Percentiles rank a stretch among this genome's conserved stretches.
These are phyloP conservation scores for Elongisporangium anandrum DNA, from an alignment of 352 stramenopile species.

Conservation along the genomic window DNA sequence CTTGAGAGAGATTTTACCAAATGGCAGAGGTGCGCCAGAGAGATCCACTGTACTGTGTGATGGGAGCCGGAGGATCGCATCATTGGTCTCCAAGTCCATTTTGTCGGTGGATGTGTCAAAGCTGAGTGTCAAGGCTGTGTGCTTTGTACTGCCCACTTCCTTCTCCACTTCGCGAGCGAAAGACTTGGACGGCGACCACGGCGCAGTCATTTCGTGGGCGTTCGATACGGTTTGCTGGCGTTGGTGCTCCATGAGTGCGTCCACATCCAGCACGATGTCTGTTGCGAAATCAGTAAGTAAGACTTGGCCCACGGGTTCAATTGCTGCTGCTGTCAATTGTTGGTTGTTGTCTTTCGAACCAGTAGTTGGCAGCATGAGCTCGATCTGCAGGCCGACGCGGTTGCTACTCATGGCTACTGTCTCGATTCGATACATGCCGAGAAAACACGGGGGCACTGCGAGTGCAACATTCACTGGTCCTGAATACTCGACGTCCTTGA, in stretches of 20 bases:
- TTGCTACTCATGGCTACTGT: conserved; percentile 38
- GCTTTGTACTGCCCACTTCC: conserved; percentile 24
- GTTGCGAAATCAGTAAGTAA: conserved; percentile 48
- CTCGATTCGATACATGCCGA: conserved; percentile 48
- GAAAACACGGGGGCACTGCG: conserved; percentile 44
- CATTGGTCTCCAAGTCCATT: conserved; percentile 7
- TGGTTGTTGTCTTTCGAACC: conserved; percentile 1
- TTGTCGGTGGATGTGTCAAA: conserved; percentile 11
- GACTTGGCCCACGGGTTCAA: conserved; percentile 28
- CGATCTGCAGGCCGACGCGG: conserved; percentile 49
- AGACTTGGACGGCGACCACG: conserved; percentile 27
- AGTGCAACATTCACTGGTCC: conserved; percentile 49
- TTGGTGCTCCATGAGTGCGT: conserved; percentile 46
- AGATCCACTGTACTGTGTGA: conserved; percentile 7
- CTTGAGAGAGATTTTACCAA: conserved; percentile 11
- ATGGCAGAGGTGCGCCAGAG: not conserved
- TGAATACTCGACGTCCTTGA: conserved; percentile 52
- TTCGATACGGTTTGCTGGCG: conserved; percentile 22
- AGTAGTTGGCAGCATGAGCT: conserved; percentile 37
- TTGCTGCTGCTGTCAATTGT: conserved; percentile 8
- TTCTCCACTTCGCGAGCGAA: conserved; percentile 23
- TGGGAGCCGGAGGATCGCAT: not conserved
- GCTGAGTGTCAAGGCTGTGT: conserved; percentile 25
- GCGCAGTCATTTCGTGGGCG: conserved; percentile 24
- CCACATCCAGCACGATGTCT: conserved; percentile 52